phyloP scores from a whole-genome alignment of 78 protist species.

The Trichosphaerium sp. region DNA sequence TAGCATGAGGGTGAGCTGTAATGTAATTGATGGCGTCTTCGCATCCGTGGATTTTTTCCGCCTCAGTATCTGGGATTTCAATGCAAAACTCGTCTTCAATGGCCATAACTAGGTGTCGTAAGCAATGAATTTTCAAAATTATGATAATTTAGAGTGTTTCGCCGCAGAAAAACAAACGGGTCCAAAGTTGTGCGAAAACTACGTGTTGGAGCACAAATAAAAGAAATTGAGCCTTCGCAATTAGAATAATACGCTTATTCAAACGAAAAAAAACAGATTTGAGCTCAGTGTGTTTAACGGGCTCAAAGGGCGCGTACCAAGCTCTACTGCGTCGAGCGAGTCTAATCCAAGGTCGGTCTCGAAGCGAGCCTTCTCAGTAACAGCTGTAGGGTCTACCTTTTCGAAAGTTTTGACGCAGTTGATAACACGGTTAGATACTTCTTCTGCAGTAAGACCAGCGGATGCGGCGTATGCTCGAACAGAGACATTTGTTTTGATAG shows the following conservation, averaged over 20 bases:
- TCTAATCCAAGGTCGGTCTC: slow-evolving; percentile 81
- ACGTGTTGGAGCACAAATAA: no score
- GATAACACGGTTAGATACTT: slow-evolving; percentile 65
- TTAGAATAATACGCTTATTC: no score
- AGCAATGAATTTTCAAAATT: no score
- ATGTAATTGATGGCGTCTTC: slow-evolving; percentile 59
- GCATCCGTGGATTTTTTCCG: slow-evolving; percentile 54
- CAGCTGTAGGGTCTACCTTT: slow-evolving; percentile 59
- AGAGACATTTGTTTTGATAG: background rate
- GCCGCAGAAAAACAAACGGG: no score
- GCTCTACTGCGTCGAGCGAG: slow-evolving; percentile 64
- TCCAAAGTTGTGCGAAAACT: no score
- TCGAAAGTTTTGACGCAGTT: slow-evolving; percentile 64
- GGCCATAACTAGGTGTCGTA: no score
- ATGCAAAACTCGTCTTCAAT: slow-evolving; percentile 83
- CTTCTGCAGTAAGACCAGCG: slow-evolving; percentile 22
- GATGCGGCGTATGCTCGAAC: background rate
- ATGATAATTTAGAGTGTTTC: no score
- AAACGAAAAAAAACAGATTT: no score
- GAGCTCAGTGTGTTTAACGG: no score
- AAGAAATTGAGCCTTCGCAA: no score
- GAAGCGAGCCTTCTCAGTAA: slow-evolving; percentile 60
- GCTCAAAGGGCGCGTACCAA: no score
- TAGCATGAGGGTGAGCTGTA: slow-evolving; percentile 63
- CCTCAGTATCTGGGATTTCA: slow-evolving; percentile 81